Evolutionary conservation across 2,329 filamentous ascomycete genomes (phyloP).

Genomic region (Xylaria sp.): DNA sequence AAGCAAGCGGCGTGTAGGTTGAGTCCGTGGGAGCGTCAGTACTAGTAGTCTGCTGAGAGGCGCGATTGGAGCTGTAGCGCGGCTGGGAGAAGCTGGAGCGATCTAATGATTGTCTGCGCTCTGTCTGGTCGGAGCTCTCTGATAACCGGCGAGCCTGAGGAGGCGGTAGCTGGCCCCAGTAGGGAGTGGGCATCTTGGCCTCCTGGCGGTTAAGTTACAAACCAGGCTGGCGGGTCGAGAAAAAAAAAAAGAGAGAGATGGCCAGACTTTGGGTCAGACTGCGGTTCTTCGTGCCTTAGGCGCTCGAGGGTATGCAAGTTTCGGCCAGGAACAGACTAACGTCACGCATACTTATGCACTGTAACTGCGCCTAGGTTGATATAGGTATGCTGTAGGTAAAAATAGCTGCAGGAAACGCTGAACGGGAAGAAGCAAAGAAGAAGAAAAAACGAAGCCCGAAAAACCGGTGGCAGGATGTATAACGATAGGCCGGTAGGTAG

Average conservation of each 20-base stretch:
- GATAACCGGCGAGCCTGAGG: slow-evolving; percentile 59
- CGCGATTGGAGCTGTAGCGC: slow-evolving; percentile 57
- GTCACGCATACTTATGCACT: slow-evolving; percentile 55
- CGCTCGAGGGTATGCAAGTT: slow-evolving; percentile 40
- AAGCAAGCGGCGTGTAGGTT: slow-evolving; percentile 67
- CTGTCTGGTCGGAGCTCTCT: slow-evolving; percentile 49
- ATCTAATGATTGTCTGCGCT: slow-evolving; percentile 52
- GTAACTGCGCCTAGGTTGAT: slow-evolving; percentile 34
- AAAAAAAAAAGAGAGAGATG: slow-evolving; percentile 30
- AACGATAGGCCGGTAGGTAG: neutral
- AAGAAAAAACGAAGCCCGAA: slow-evolving; percentile 2
- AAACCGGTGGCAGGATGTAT: slow-evolving; percentile 30
- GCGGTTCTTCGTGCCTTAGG: slow-evolving; percentile 25
- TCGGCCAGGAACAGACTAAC: slow-evolving; percentile 55
- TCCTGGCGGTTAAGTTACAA: slow-evolving; percentile 44
- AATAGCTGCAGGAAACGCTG: slow-evolving; percentile 19
- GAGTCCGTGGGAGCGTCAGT: slow-evolving; percentile 68
- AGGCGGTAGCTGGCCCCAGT: slow-evolving; percentile 69
- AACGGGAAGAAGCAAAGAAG: neutral
- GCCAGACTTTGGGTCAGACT: slow-evolving; percentile 20
- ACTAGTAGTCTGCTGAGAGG: slow-evolving; percentile 66
- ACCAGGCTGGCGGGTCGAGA: slow-evolving; percentile 41
- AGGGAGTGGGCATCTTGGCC: slow-evolving; percentile 60
- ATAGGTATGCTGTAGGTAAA: slow-evolving; percentile 27
- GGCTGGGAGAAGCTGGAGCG: slow-evolving; percentile 50